Evolutionary conservation across 495 filamentous ascomycete species (phyloP).

Genomic region (Penicillium parvum): DNA sequence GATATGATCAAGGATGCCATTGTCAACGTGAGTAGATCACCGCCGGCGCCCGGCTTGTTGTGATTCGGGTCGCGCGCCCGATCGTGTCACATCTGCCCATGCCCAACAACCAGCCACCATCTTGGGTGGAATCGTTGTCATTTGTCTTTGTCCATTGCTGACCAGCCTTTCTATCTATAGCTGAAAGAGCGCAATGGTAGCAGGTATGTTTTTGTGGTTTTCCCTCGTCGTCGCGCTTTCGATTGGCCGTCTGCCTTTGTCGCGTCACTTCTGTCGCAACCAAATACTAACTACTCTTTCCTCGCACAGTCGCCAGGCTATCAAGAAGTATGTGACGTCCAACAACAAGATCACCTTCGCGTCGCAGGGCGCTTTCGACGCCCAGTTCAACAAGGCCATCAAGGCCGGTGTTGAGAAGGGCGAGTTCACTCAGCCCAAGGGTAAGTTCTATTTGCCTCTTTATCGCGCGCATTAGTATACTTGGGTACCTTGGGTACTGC

Average conservation of each 20-base stretch:
- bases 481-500: conserved; percentile 4
- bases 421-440: conserved; percentile 90
- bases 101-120: conserved; percentile 23
- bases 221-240: conserved; percentile 9
- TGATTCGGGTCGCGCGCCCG: conserved; percentile 38
- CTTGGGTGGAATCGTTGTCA: conserved; percentile 14
- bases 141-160: conserved; percentile 26
- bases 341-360: conserved; percentile 83
- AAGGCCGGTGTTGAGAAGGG: conserved; percentile 85
- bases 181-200: conserved; percentile 63
- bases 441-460: conserved; percentile 48
- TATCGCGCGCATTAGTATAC: conserved; percentile 1
- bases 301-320: conserved; percentile 71
- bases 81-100: conserved; percentile 40
- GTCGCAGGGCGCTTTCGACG: conserved; percentile 72
- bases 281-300: conserved; percentile 11
- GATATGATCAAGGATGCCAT: conserved; percentile 70
- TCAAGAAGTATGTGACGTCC: conserved; percentile 96
- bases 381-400: conserved; percentile 90
- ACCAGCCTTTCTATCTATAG: conserved; percentile 37
- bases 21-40: conserved; percentile 56
- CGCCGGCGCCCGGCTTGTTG: conserved; percentile 28
- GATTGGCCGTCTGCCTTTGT: conserved; percentile 3
- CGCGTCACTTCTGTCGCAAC: conserved; percentile 4
- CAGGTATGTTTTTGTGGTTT: conserved; percentile 47